Conservation (phyloP, 257 asterid species). For the Jaltomata sinuosa region DNA sequence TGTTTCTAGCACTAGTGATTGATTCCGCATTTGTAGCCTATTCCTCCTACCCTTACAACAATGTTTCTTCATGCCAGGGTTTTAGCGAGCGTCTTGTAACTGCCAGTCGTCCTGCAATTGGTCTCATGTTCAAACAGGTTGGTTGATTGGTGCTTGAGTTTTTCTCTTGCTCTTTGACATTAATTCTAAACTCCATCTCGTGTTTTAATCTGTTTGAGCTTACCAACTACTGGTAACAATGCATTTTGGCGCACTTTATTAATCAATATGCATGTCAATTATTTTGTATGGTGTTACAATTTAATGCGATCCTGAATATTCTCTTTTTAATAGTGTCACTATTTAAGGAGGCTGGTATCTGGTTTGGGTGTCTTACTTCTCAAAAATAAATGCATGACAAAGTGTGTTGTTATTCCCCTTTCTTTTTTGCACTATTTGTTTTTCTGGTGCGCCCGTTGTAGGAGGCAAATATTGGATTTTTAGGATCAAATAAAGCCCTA, state of each 20-base stretch:
- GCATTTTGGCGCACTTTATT: neutral
- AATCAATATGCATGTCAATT: neutral
- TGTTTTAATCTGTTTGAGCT: neutral
- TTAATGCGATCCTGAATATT: neutral
- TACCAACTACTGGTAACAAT: neutral
- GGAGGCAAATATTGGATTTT: neutral
- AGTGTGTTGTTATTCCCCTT: neutral
- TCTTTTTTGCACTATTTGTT: neutral
- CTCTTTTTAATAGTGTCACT: neutral
- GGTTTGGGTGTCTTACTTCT: neutral
- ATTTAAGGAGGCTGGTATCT: neutral
- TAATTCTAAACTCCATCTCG: neutral
- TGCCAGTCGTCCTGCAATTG: conserved; percentile 84
- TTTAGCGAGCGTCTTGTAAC: conserved; percentile 90
- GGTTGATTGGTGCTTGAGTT: conserved; percentile 6
- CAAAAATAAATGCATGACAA: neutral
- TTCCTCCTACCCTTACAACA: neutral
- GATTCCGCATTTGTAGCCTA: neutral
- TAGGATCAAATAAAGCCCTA: neutral
- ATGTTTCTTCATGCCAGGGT: conserved; percentile 51
- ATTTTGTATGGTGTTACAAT: neutral
- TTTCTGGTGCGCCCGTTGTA: neutral
- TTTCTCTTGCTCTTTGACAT: neutral
- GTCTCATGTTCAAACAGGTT: conserved; percentile 94
- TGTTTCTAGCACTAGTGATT: neutral